Evolutionary conservation across 2,329 filamentous ascomycete genomes (phyloP), one percentile per base, ranked within the genome.

Genomic region (Sclerotinia trifoliorum): DNA sequence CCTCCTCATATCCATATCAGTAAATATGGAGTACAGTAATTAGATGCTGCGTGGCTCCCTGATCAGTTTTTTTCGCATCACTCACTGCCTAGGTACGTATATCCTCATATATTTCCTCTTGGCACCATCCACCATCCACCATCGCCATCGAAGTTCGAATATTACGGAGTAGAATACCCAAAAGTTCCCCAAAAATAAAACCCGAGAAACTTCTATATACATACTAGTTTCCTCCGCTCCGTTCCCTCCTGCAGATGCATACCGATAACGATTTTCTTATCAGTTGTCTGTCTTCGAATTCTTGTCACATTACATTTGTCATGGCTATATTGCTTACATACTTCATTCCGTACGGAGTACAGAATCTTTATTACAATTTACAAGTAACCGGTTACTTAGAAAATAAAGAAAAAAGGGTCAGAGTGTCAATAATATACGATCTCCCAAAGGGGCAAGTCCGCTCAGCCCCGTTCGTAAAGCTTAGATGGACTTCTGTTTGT

Each of bases 231-330:
- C 42, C 44, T 32, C 6, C 29, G 19, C 26, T 24, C 19, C 17
- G 5, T 32, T 6, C 7, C 35, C 7, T 35, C 35, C 35, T 61
- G 44, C 44, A 49, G 26, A 46, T 61, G 21, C 4, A 49, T 11
- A 7, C 17, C 44, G 58, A 61, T 61, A 61, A 61, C 44, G 26
- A 32, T 7, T 49, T 35, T 48, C 57, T 61, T 61, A 48, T 61
- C 42, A 13, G 7, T 46, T 10, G n/a, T 7, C 5, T 29, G 29
- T 29, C 29, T 29, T 29, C 29, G n/a, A n/a, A n/a, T n/a, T n/a
- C n/a, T n/a, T 17, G 26, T 35, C 58, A 10, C n/a, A 42, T 48
- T 13, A 21, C 13, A 46, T 61, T 48, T 61, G 57, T 35, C 57
- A 61, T 32, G n/a, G 6, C 19, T 15, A 32, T 32, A 21, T 29